phyloP scores from a whole-genome alignment of 306 rosid species.

The Casuarina cunninghamiana region DNA sequence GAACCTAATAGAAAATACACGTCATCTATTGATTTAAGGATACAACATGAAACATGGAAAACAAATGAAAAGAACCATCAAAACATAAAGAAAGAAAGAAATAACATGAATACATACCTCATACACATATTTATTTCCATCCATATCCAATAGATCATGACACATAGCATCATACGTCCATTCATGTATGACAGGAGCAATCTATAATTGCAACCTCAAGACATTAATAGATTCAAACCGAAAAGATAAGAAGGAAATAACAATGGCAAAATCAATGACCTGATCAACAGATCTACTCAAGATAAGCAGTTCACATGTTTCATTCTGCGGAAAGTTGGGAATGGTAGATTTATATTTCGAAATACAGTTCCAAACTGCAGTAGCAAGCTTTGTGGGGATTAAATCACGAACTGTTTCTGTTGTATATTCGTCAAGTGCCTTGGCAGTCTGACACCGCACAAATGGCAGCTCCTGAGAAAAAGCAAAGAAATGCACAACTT shows the following conservation, averaged over 20 bases:
- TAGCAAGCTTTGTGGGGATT: constrained; percentile 74
- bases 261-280: constrained; percentile 45
- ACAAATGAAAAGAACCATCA: background rate
- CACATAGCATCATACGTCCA: constrained; percentile 99
- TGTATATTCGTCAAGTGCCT: constrained; percentile 45
- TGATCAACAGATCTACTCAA: constrained; percentile 88
- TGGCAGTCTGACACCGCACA: constrained; percentile 67
- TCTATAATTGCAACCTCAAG: constrained; percentile 43
- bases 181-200: constrained; percentile 96
- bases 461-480: constrained; percentile 67
- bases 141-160: constrained; percentile 80
- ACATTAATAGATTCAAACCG: constrained; percentile 21
- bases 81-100: constrained; percentile 11
- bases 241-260: constrained; percentile 22
- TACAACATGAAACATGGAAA: constrained; percentile 1
- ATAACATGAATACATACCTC: constrained; percentile 56
- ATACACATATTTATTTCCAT: constrained; percentile 73
- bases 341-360: constrained; percentile 74
- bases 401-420: constrained; percentile 46
- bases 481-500: constrained; percentile 5
- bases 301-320: constrained; percentile 92
- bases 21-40: constrained; percentile 22
- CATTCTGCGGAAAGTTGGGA: constrained; percentile 75
- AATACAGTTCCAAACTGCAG: constrained; percentile 67
- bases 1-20: constrained; percentile 48